Conservation (phyloP, 2,329 filamentous ascomycete species). For the Torrubiellomyces zombiae region DNA sequence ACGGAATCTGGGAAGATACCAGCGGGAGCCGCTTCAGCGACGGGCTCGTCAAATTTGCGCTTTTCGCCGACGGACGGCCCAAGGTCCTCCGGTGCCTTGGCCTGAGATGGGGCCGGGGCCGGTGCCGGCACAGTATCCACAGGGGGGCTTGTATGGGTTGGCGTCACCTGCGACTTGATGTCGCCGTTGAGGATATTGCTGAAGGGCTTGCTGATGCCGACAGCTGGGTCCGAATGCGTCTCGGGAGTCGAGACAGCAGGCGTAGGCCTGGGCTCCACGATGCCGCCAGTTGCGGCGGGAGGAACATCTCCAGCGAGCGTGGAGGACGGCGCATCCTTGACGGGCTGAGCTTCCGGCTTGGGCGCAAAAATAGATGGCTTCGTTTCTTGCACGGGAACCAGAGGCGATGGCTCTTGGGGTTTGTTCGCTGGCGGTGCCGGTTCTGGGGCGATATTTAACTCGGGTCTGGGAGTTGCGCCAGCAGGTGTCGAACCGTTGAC, state of each 20-base stretch:
- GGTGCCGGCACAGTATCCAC: slow-evolving; percentile 3
- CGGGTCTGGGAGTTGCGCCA: slow-evolving; percentile 18
- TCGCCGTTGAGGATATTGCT: slow-evolving; percentile 7
- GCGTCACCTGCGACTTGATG: slow-evolving; percentile 5
- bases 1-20: slow-evolving; percentile 6
- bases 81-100: slow-evolving; percentile 5
- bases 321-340: too few relatives aligned
- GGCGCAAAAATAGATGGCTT: background rate
- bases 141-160: too few relatives aligned
- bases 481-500: slow-evolving; percentile 17
- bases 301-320: too few relatives aligned
- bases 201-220: too few relatives aligned
- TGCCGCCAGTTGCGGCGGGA: too few relatives aligned
- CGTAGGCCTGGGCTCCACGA: too few relatives aligned
- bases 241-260: too few relatives aligned
- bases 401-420: too few relatives aligned
- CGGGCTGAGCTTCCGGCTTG: too few relatives aligned
- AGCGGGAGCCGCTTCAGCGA: slow-evolving; percentile 5
- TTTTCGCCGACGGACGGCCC: slow-evolving; percentile 13
- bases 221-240: too few relatives aligned
- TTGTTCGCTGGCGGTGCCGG: slow-evolving; percentile 1
- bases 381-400: slow-evolving; percentile 3
- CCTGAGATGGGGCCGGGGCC: slow-evolving; percentile 4
- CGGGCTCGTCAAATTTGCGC: slow-evolving; percentile 22
- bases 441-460: slow-evolving; percentile 16